Evolutionary conservation across 768 basidiomycete genomes (phyloP), one percentile per base, ranked within the genome.

Genomic region (Clitopilus passeckerianus): DNA sequence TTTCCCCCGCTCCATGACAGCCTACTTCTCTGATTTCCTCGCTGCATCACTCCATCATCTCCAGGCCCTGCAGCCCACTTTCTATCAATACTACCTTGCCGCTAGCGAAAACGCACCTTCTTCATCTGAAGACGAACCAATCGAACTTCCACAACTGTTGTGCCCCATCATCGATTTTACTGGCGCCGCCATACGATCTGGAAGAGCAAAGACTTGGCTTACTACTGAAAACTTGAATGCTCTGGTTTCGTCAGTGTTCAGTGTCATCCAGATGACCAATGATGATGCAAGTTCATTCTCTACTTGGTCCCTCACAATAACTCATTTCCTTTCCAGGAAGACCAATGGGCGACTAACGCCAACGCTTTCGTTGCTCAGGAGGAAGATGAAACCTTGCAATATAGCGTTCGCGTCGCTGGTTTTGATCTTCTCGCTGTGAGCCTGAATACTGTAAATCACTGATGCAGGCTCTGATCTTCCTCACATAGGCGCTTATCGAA

Each of bases 321-420:
- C 57, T 59, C 24, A 27, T 41, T 54, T 37, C 6, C 24, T 20
- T 43, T 52, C 12, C 61, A 98, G 94, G 94, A 95, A 68, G 93
- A 95, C 30, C 89, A 85, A 15, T 98, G 96, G 96, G 83, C 86
- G 1, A 84, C 80, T 57, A 90, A 97, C 65, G 86, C 92, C 3
- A 98, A 98, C 64, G 85, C 89, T 2, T 98, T 98, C 67, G 87
- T 98, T 30, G 89, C 90, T 23, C 93, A 98, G 68, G 95, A 98
- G 67, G 93, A 97, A 57, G 96, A 98, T 61, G 94, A 96, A 61
- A 87, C 87, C 0, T 85, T 90, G 57, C 69, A 80, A 1, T 95
- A 94, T 68, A 91, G 90, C 57, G 81, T 93, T 34, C 82, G 97
- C 34, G 83, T 92, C 1, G 90, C 92, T 4, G 88, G 88, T 2